Conservation (phyloP, 108 stramenopile genomes). For the Phaeodactylum tricornutum region DNA sequence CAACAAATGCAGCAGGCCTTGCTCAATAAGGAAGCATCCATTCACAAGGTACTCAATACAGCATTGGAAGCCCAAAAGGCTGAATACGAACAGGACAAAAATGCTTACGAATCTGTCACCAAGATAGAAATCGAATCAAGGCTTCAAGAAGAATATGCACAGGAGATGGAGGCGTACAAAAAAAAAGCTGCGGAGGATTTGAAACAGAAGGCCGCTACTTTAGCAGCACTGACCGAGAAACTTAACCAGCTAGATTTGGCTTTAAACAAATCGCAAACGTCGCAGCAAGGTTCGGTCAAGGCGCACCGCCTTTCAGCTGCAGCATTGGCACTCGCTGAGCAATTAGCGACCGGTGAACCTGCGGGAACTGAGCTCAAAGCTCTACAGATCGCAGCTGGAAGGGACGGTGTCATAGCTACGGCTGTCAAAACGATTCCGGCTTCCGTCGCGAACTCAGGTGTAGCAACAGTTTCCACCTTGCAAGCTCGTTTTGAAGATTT, state of each 20-base stretch:
- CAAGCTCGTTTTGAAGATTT: constrained; percentile 61
- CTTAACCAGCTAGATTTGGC: constrained; percentile 42
- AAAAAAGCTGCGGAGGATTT: constrained; percentile 35
- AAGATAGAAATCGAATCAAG: constrained; percentile 34
- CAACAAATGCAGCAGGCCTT: constrained; percentile 36
- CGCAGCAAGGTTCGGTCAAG: constrained; percentile 45
- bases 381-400: constrained; percentile 42
- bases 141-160: constrained; percentile 35
- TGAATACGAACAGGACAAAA: constrained; percentile 28
- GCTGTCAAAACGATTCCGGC: constrained; percentile 39
- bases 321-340: constrained; percentile 59
- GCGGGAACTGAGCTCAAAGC: constrained; percentile 55
- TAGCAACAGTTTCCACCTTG: constrained; percentile 61
- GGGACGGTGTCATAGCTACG: constrained; percentile 44
- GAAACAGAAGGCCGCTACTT: constrained; percentile 27
- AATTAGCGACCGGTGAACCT: constrained; percentile 44
- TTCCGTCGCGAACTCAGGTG: constrained; percentile 38
- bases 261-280: constrained; percentile 34
- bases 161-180: constrained; percentile 28
- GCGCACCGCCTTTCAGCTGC: constrained; percentile 72
- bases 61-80: constrained; percentile 38
- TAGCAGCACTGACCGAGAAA: constrained; percentile 42
- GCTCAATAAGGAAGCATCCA: constrained; percentile 54
- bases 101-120: constrained; percentile 25
- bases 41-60: constrained; percentile 41